Evolutionary conservation across 2,329 filamentous ascomycete genomes (phyloP).

Genomic region (Neonectria neomacrospora): DNA sequence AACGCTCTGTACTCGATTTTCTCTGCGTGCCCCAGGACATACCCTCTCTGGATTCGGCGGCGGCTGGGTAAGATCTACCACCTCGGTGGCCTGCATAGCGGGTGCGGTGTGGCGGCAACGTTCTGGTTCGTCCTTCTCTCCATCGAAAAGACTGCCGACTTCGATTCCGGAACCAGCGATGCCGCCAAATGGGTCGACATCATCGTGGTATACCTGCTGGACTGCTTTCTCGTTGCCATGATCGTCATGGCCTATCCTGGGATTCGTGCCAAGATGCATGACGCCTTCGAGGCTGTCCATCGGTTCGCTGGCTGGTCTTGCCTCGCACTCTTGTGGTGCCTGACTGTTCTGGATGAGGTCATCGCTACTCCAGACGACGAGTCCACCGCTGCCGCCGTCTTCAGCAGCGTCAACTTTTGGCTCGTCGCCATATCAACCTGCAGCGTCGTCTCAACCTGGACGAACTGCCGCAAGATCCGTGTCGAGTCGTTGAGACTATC

Average conservation of each 20-base stretch:
- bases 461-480: conserved; percentile 70
- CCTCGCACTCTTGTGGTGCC: conserved; percentile 28
- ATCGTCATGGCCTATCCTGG: conserved; percentile 32
- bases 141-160: conserved; percentile 28
- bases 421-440: conserved; percentile 69
- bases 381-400: conserved; percentile 13
- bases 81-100: conserved; percentile 52
- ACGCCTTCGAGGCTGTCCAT: conserved; percentile 33
- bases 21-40: conserved; percentile 52
- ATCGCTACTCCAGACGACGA: conserved; percentile 62
- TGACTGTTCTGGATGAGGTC: conserved; percentile 64
- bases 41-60: conserved; percentile 55
- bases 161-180: conserved; percentile 1
- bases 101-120: conserved; percentile 29
- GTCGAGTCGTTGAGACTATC: conserved; percentile 74
- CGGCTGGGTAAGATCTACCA: conserved; percentile 57
- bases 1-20: conserved; percentile 56
- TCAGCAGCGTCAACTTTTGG: conserved; percentile 65
- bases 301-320: conserved; percentile 35
- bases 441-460: conserved; percentile 75
- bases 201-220: conserved; percentile 27
- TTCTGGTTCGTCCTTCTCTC: conserved; percentile 37
- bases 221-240: conserved; percentile 27
- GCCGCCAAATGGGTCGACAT: conserved; percentile 24
- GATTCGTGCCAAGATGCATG: conserved; percentile 28